Evolutionary conservation across 2,329 filamentous ascomycete genomes (phyloP).

Genomic region (Epichloe brachyelytri): DNA sequence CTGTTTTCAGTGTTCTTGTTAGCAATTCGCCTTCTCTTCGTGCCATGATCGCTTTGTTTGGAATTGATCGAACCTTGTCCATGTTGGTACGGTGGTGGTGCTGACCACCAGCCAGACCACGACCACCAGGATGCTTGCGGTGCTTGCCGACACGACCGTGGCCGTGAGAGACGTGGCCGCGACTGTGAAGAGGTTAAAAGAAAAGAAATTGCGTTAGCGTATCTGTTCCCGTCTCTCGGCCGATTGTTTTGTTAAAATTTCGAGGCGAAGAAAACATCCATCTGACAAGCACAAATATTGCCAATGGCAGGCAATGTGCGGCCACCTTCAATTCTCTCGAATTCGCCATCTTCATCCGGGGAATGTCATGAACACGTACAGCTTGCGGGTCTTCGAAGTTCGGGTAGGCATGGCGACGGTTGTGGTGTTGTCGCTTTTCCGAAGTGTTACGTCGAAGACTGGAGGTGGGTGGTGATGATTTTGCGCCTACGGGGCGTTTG

Average conservation of each 20-base stretch:
- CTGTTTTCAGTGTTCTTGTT: conserved; percentile 31
- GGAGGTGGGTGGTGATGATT: conserved; percentile 26
- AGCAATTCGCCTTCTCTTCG: conserved; percentile 11
- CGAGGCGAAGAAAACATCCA: not conserved
- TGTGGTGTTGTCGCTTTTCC: conserved; percentile 32
- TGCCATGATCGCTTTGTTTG: not conserved
- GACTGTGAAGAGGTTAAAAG: conserved; percentile 36
- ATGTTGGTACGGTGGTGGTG: conserved; percentile 57
- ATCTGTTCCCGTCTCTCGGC: not conserved
- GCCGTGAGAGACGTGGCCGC: conserved; percentile 96
- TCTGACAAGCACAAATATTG: conserved; percentile 12
- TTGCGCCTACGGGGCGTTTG: conserved; percentile 20
- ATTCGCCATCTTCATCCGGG: not conserved
- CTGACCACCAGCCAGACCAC: conserved; percentile 94
- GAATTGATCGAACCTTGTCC: conserved; percentile 61
- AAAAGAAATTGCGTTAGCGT: not conserved
- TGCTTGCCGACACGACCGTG: conserved; percentile 98
- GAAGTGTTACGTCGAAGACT: conserved; percentile 22
- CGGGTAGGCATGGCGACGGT: conserved; percentile 58
- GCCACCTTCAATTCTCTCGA: conserved; percentile 3
- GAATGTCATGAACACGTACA: conserved; percentile 38
- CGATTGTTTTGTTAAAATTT: not conserved
- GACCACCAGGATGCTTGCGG: conserved; percentile 77
- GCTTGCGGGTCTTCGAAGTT: conserved; percentile 65
- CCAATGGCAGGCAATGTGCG: conserved; percentile 4